Conservation (phyloP, 2,329 filamentous ascomycete species). For the Trichoderma guizhouense region DNA sequence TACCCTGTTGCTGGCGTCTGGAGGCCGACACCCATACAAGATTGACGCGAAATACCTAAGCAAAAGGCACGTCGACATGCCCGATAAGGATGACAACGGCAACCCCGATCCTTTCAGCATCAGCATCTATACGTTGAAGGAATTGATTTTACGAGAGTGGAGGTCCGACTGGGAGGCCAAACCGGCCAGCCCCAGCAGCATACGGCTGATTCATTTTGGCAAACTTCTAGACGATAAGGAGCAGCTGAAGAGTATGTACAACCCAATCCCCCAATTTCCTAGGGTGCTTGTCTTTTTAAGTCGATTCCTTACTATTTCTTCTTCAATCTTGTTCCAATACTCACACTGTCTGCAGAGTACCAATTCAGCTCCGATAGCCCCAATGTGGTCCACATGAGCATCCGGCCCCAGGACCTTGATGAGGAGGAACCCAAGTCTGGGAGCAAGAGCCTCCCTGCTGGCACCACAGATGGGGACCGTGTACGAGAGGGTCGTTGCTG, state of each 20-base stretch:
- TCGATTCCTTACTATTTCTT: neutral
- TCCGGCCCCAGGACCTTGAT: constrained; percentile 81
- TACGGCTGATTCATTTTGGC: constrained; percentile 88
- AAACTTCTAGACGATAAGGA: constrained; percentile 88
- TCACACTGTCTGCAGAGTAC: constrained; percentile 57
- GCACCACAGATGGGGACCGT: constrained; percentile 39
- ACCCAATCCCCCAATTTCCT: neutral
- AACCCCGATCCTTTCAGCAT: constrained; percentile 79
- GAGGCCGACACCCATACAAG: constrained; percentile 82
- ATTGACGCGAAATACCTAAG: constrained; percentile 83
- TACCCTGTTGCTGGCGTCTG: constrained; percentile 76
- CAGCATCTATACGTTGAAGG: constrained; percentile 90
- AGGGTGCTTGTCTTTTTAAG: neutral
- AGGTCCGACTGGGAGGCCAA: constrained; percentile 85
- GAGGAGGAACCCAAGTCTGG: constrained; percentile 72
- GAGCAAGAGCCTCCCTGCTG: constrained; percentile 48
- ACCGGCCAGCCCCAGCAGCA: constrained; percentile 82
- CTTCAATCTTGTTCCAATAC: neutral
- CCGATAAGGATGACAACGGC: constrained; percentile 58
- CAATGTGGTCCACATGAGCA: constrained; percentile 93
- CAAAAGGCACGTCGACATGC: constrained; percentile 74
- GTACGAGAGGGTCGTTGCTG: constrained; percentile 45
- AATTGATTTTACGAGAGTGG: constrained; percentile 92
- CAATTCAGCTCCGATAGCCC: constrained; percentile 70
- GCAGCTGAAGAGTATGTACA: constrained; percentile 69